Evolutionary conservation across 108 stramenopile species (phyloP), one percentile per base, ranked within the genome.

Genomic region (Cafeteria roenbergensis): DNA sequence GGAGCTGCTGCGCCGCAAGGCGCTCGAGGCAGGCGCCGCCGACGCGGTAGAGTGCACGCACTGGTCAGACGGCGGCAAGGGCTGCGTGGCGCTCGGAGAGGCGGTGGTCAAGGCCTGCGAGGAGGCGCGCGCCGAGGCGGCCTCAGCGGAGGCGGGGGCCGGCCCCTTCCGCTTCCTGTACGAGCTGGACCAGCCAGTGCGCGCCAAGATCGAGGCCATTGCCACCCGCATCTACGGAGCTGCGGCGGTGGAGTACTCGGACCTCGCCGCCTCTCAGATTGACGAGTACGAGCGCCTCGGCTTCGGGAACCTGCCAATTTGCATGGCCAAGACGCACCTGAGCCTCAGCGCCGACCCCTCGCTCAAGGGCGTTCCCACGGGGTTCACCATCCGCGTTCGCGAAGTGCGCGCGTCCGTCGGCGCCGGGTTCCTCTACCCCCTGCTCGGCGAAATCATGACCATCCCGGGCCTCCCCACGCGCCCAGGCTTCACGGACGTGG

Each of bases 311-410:
- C 70, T 95, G 38, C 97, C 97, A 1, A 86, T 99, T 63, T 99
- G 97, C 70, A 88, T 99, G 57, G 97, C 97, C 36, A 99, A 99
- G 76, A 99, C 97, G 12, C 97, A 99, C 69, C 94, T 95, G 77
- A 88, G 87, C 12, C 89, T 99, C 75, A 89, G 88, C 61, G 90
- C 89, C 55, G 93, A 99, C 70, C 74, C 97, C 8, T 32, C 78
- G 30, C 83, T 84, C 35, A 95, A 95, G 70, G 97, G 91, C 28
- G 88, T 87, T 0, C 95, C 95, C 17, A 90, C 84, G 14, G 87
- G 83, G 22, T 87, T 87, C 57, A 79, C 84, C 24, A 87, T 95
- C 38, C 77, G 80, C 56, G 94, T 99, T 24, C 82, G 97, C 50
- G 97, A 99, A 58, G 87, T 94, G 63, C 87, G 94, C 26, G 87